Conservation (phyloP, 768 basidiomycete species). For the Lanmaoa rubissima region DNA sequence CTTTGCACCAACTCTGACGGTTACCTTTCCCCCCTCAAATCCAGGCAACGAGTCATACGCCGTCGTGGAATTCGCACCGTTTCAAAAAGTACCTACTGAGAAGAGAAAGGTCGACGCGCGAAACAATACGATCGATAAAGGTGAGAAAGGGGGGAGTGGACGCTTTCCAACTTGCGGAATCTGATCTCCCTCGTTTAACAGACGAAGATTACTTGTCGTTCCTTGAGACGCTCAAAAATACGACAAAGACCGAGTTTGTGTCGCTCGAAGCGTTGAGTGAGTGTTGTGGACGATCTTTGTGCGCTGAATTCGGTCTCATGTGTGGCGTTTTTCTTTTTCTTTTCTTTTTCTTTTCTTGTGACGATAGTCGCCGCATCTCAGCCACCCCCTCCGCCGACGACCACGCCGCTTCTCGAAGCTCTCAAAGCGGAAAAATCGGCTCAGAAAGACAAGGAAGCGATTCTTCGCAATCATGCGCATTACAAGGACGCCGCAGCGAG, state of each 20-base stretch:
- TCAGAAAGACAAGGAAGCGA: slow-evolving; percentile 70
- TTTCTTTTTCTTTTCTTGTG: not conserved
- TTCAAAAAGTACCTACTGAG: slow-evolving; percentile 75
- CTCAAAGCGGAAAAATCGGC: slow-evolving; percentile 74
- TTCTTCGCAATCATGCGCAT: slow-evolving; percentile 69
- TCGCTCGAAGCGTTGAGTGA: slow-evolving; percentile 54
- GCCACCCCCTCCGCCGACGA: slow-evolving; percentile 62
- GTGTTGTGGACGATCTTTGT: not conserved
- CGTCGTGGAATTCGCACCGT: slow-evolving; percentile 92
- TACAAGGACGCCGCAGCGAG: slow-evolving; percentile 52
- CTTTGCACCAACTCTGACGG: not conserved
- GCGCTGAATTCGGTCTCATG: not conserved
- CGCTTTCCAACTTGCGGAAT: too few species aligned
- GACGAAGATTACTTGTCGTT: slow-evolving; percentile 87
- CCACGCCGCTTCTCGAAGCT: slow-evolving; percentile 90
- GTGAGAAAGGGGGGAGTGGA: not conserved
- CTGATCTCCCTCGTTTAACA: slow-evolving; percentile 27
- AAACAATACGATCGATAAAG: slow-evolving; percentile 84
- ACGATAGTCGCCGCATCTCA: slow-evolving; percentile 62
- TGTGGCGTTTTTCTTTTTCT: too few species aligned
- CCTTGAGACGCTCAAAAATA: slow-evolving; percentile 63
- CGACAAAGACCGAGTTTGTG: slow-evolving; percentile 52
- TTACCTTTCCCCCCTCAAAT: not conserved
- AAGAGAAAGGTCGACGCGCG: slow-evolving; percentile 80
- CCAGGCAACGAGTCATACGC: slow-evolving; percentile 85